phyloP scores from a whole-genome alignment of 2,329 filamentous ascomycete genomes.

The Proliferodiscus dingleyae region DNA sequence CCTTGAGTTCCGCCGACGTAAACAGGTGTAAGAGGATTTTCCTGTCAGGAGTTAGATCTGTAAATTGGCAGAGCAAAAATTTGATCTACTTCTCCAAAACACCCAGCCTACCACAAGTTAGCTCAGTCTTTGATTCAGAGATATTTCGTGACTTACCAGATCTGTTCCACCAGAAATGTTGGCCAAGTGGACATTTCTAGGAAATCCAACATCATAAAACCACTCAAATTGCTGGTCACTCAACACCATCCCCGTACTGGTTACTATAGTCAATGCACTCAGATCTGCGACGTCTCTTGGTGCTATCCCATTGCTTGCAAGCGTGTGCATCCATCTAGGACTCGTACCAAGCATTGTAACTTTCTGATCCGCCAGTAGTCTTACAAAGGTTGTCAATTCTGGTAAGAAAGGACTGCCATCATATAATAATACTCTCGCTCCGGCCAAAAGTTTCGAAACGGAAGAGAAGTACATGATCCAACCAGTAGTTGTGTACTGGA shows the following conservation, averaged over 20 bases:
- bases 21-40: constrained; percentile 66
- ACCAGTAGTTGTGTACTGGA: constrained; percentile 63
- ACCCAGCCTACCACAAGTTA: constrained; percentile 38
- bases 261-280: constrained; percentile 54
- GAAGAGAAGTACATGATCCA: constrained; percentile 84
- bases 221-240: constrained; percentile 74
- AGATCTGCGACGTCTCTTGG: constrained; percentile 58
- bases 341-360: constrained; percentile 72
- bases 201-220: constrained; percentile 67
- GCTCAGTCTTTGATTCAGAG: neutral
- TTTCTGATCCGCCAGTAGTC: constrained; percentile 54
- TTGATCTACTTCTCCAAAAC: constrained; percentile 53
- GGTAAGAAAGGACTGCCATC: constrained; percentile 79
- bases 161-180: constrained; percentile 79
- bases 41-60: constrained; percentile 30
- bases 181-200: constrained; percentile 57
- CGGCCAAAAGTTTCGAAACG: constrained; percentile 54
- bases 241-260: constrained; percentile 77
- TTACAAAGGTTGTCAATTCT: constrained; percentile 57
- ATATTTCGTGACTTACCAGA: constrained; percentile 44
- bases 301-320: constrained; percentile 58
- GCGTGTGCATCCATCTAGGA: constrained; percentile 70
- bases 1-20: constrained; percentile 54
- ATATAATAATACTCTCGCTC: constrained; percentile 64
- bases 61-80: neutral